These are phyloP conservation scores for Leccinum variicolor DNA, from an alignment of 768 basidiomycete genomes.

Conservation along the genomic window DNA sequence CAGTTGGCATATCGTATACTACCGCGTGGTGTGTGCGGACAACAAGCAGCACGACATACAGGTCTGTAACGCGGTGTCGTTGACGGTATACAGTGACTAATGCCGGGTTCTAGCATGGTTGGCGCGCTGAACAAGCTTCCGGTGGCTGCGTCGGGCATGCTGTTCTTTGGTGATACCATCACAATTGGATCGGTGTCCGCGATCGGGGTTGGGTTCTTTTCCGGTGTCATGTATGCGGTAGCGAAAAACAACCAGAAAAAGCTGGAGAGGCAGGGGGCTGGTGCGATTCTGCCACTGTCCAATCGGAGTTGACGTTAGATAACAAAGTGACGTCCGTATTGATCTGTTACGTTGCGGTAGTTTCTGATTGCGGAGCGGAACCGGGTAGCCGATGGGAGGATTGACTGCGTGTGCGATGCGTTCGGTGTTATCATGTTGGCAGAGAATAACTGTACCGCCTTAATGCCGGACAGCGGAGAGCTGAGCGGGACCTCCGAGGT, in stretches of 20 bases:
- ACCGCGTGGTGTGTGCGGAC: conserved; percentile 98
- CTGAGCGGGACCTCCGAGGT: too few relatives aligned
- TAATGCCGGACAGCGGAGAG: conserved; percentile 27
- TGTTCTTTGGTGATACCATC: conserved; percentile 92
- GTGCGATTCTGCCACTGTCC: conserved; percentile 61
- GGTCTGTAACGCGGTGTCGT: conserved; percentile 40
- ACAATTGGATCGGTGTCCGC: conserved; percentile 88
- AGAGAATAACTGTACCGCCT: conserved; percentile 26
- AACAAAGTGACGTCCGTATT: not conserved
- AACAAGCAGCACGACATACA: conserved; percentile 98
- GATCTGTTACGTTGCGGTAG: not conserved
- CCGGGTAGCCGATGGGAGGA: not conserved
- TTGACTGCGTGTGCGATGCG: not conserved
- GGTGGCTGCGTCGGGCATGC: conserved; percentile 96
- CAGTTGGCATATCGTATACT: conserved; percentile 96
- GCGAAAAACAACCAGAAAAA: conserved; percentile 94
- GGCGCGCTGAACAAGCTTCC: conserved; percentile 97
- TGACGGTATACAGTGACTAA: conserved; percentile 7
- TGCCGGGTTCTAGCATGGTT: conserved; percentile 67
- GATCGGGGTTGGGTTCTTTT: conserved; percentile 84
- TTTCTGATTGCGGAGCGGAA: not conserved
- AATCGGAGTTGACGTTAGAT: conserved; percentile 38
- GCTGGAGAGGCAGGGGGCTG: conserved; percentile 53
- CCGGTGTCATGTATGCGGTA: conserved; percentile 87
- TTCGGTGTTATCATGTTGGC: too few relatives aligned